Conservation (phyloP, 805 yeast genomes). For the Hermanozyma aechmeae region DNA sequence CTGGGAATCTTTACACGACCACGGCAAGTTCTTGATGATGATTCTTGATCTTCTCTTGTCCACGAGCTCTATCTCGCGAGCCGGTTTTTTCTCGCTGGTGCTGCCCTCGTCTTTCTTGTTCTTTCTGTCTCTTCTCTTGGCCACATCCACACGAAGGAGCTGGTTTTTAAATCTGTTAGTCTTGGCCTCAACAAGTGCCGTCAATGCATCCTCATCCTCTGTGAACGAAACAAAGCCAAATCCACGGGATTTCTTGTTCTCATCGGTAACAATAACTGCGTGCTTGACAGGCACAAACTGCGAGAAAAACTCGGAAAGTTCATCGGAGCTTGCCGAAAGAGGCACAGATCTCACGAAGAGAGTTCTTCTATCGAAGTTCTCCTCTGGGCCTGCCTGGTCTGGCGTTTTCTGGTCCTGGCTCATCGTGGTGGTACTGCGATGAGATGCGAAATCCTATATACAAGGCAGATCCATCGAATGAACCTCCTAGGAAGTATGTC, state of each 20-base stretch:
- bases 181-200: slow-evolving; percentile 63
- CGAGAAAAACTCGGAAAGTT: slow-evolving; percentile 76
- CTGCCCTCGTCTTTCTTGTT: slow-evolving; percentile 9
- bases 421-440: too few species aligned
- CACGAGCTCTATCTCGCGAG: slow-evolving; percentile 22
- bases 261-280: slow-evolving; percentile 82
- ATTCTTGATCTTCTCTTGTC: slow-evolving; percentile 80
- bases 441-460: too few species aligned
- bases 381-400: too few species aligned
- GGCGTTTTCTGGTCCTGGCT: too few species aligned
- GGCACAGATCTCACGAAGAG: slow-evolving; percentile 86
- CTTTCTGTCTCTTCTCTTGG: slow-evolving; percentile 84
- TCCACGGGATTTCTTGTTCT: slow-evolving; percentile 72
- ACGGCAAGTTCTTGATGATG: slow-evolving; percentile 87
- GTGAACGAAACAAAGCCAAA: slow-evolving; percentile 94
- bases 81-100: slow-evolving; percentile 10
- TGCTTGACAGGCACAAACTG: slow-evolving; percentile 93
- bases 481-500: too few species aligned
- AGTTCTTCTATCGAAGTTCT: slow-evolving; percentile 47
- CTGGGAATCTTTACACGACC: slow-evolving; percentile 82
- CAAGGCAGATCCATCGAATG: too few species aligned
- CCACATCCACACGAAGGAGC: slow-evolving; percentile 70
- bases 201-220: slow-evolving; percentile 70
- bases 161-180: slow-evolving; percentile 58
- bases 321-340: slow-evolving; percentile 67